Evolutionary conservation across 2,329 filamentous ascomycete species (phyloP).

Genomic region (Aspergillus pseudoterreus): DNA sequence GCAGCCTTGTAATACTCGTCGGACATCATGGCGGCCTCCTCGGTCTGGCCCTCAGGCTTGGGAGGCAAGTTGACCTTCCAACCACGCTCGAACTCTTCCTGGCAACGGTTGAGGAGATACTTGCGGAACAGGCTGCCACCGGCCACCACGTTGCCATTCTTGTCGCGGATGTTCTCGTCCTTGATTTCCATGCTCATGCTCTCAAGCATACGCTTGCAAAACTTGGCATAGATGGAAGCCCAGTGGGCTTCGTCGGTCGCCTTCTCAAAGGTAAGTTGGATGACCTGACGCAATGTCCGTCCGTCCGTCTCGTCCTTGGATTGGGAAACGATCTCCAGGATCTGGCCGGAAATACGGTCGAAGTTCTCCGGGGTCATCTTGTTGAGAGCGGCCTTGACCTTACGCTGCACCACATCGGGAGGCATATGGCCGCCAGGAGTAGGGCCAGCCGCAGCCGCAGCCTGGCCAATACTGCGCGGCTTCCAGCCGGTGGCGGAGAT

Average conservation of each 20-base stretch:
- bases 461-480: slow-evolving; percentile 64
- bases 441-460: slow-evolving; percentile 39
- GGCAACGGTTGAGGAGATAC: slow-evolving; percentile 96
- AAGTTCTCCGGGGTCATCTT: slow-evolving; percentile 99
- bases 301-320: slow-evolving; percentile 95
- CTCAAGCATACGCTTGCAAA: slow-evolving; percentile 95
- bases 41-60: slow-evolving; percentile 67
- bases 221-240: slow-evolving; percentile 98
- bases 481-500: slow-evolving; percentile 81
- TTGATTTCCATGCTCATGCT: slow-evolving; percentile 93
- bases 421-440: slow-evolving; percentile 63
- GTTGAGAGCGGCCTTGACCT: slow-evolving; percentile 97
- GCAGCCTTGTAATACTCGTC: slow-evolving; percentile 96
- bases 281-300: slow-evolving; percentile 92
- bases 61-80: slow-evolving; percentile 87
- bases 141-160: slow-evolving; percentile 79
- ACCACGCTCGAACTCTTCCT: slow-evolving; percentile 97
- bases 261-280: slow-evolving; percentile 98
- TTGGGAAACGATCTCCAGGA: slow-evolving; percentile 85
- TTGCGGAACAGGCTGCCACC: slow-evolving; percentile 96
- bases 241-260: slow-evolving; percentile 97
- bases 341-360: slow-evolving; percentile 89
- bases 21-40: slow-evolving; percentile 78
- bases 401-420: slow-evolving; percentile 91
- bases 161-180: slow-evolving; percentile 92